phyloP scores from a whole-genome alignment of 2,329 filamentous ascomycete species.

The Fusarium dimerum region DNA sequence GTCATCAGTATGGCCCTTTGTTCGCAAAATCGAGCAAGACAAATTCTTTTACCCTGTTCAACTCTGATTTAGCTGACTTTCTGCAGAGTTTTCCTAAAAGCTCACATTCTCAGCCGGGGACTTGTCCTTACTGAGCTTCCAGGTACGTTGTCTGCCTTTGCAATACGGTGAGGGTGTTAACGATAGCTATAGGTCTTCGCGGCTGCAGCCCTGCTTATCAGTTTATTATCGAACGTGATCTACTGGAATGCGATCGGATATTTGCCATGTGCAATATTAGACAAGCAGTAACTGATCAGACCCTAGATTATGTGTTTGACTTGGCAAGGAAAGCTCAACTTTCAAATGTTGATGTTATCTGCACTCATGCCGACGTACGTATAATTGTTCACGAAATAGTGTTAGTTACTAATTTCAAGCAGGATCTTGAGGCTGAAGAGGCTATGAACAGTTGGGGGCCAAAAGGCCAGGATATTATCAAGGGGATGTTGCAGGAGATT shows the following conservation, averaged over 20 bases:
- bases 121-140: conserved; percentile 51
- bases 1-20: conserved; percentile 44
- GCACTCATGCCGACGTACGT: conserved; percentile 43
- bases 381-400: fast-evolving
- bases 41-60: too few relatives aligned
- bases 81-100: conserved; percentile 43
- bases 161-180: too few relatives aligned
- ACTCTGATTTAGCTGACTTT: conserved; percentile 10
- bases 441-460: conserved; percentile 35
- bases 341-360: conserved; percentile 45
- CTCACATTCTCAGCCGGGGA: conserved; percentile 49
- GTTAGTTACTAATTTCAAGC: background rate
- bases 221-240: conserved; percentile 46
- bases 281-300: conserved; percentile 43
- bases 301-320: conserved; percentile 42
- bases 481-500: conserved; percentile 16
- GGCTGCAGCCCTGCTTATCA: conserved; percentile 47
- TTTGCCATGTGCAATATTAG: conserved; percentile 45
- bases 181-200: conserved; percentile 47
- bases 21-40: conserved; percentile 43
- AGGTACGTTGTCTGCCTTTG: too few relatives aligned
- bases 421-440: conserved; percentile 36
- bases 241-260: conserved; percentile 48
- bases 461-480: conserved; percentile 14
- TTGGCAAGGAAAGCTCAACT: conserved; percentile 40